Evolutionary conservation across 331 rosid genomes (phyloP), one percentile per base, ranked within the genome.

Genomic region (Malus hybrid): DNA sequence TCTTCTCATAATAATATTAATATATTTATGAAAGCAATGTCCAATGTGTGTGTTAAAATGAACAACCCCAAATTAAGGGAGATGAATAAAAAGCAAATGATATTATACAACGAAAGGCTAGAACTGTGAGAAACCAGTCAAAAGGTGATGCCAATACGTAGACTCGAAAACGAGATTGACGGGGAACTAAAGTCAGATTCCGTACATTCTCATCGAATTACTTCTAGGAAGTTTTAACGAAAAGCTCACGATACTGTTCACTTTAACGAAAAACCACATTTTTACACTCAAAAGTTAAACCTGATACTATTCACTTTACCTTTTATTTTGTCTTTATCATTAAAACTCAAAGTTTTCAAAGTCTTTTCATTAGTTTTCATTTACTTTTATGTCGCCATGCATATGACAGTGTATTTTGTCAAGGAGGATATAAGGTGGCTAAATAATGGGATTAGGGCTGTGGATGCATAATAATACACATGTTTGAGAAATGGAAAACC

Each of bases 201-300:
- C 61, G 83, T 80, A 75, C 80, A 75, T 13, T 67, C 46, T 62
- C 42, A 16, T 27, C 2, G 28, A 24, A 34, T 20, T 67, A 33
- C 24, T 24, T 24, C 24, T 24, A 24, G 24, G 24, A 24, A 24
- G 24, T 24, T 24, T 24, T 24, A 24, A 24, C 24, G 24, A 24
- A 24, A 24, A 24, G 24, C 24, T 24, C 24, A 24, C 24, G 24
- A 24, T 24, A 24, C 24, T 24, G 24, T 24, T 24, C 24, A 24
- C 24, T 24, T 24, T 24, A 24, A 24, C 24, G 24, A 24, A 24
- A 24, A 24, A 24, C 24, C 24, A 24, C 24, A 24, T 24, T 24
- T 24, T 24, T 24, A 24, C 24, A 24, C 24, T 24, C 24, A 24
- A 24, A 24, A 24, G 24, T 24, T 24, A 24, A 24, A 24, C 24